Percentiles rank a stretch among this genome's conserved stretches.
phyloP scores from a whole-genome alignment of 2,329 filamentous ascomycete genomes.

The Alternaria solani region DNA sequence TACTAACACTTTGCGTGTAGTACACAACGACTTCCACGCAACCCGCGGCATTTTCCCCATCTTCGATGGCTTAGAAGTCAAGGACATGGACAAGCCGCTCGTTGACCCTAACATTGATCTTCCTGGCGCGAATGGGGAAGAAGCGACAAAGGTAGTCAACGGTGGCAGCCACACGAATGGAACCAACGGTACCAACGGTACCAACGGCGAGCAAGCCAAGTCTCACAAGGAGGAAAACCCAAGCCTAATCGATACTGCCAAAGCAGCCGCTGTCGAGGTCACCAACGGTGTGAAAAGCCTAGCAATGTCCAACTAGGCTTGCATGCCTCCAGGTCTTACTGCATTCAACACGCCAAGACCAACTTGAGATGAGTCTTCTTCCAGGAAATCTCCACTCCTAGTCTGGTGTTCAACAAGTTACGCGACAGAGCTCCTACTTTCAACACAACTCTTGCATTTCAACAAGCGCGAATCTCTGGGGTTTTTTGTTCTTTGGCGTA shows the following conservation, averaged over 20 bases:
- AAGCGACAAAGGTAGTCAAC: conserved; percentile 12
- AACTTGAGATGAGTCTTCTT: conserved; percentile 16
- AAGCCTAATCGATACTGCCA: conserved; percentile 35
- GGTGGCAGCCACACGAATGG: conserved; percentile 21
- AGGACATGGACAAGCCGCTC: conserved; percentile 64
- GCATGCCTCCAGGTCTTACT: conserved; percentile 31
- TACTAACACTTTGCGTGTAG: conserved; percentile 56
- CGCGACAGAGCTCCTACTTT: conserved; percentile 18
- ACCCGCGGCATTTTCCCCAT: conserved; percentile 82
- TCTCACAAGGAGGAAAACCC: conserved; percentile 24
- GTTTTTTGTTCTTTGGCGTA: conserved; percentile 1
- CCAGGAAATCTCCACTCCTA: neutral
- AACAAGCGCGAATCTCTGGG: conserved; percentile 25
- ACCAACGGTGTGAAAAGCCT: conserved; percentile 42
- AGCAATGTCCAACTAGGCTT: conserved; percentile 36
- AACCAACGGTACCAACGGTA: conserved; percentile 26
- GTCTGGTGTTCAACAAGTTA: conserved; percentile 14
- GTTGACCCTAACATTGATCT: conserved; percentile 23
- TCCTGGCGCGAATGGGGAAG: conserved; percentile 17
- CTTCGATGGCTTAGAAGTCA: conserved; percentile 78
- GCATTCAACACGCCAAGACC: conserved; percentile 47
- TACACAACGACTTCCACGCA: conserved; percentile 97
- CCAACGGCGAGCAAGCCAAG: conserved; percentile 25
- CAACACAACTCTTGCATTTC: conserved; percentile 34
- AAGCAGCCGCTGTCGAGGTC: conserved; percentile 40